Evolutionary conservation across 805 yeast genomes (phyloP).

Genomic region (Metschnikowia lachancei): DNA sequence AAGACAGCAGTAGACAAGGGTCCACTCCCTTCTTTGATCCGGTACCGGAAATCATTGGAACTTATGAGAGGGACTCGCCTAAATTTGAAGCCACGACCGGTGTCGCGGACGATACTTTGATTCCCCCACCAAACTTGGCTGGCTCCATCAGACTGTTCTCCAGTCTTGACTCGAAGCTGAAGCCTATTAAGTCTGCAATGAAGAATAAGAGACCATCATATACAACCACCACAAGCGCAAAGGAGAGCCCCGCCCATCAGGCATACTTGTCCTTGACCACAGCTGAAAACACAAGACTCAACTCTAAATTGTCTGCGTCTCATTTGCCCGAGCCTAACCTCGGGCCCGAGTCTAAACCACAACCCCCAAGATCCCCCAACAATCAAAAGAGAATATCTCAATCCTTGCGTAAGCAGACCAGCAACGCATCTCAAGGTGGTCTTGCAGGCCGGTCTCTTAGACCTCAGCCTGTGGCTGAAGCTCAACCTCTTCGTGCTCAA

Average conservation of each 20-base stretch:
- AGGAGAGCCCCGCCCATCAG: constrained; percentile 47
- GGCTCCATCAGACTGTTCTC: constrained; percentile 32
- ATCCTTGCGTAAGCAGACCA: constrained; percentile 29
- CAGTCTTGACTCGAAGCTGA: constrained; percentile 28
- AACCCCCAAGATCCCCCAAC: constrained; percentile 8
- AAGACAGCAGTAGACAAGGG: not conserved
- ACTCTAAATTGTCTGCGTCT: constrained; percentile 54
- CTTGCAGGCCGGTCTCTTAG: constrained; percentile 31
- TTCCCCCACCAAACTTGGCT: constrained; percentile 19
- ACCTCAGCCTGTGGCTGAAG: constrained; percentile 30
- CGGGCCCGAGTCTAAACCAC: constrained; percentile 10
- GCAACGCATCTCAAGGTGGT: constrained; percentile 17
- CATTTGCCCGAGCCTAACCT: constrained; percentile 28
- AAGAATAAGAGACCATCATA: constrained; percentile 35
- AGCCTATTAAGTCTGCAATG: constrained; percentile 47
- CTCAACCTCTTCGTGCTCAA: not conserved
- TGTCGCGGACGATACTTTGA: constrained; percentile 22
- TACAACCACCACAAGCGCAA: constrained; percentile 11
- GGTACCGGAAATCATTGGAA: constrained; percentile 8
- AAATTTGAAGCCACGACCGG: constrained; percentile 32
- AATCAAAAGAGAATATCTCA: constrained; percentile 24
- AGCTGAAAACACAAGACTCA: constrained; percentile 74
- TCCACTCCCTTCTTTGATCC: constrained; percentile 21
- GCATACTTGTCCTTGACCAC: constrained; percentile 70
- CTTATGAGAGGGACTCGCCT: constrained; percentile 9